Base-by-base conservation (phyloP, 1,284 basidiomycete species). In the Sporisorium scitamineum region DNA sequence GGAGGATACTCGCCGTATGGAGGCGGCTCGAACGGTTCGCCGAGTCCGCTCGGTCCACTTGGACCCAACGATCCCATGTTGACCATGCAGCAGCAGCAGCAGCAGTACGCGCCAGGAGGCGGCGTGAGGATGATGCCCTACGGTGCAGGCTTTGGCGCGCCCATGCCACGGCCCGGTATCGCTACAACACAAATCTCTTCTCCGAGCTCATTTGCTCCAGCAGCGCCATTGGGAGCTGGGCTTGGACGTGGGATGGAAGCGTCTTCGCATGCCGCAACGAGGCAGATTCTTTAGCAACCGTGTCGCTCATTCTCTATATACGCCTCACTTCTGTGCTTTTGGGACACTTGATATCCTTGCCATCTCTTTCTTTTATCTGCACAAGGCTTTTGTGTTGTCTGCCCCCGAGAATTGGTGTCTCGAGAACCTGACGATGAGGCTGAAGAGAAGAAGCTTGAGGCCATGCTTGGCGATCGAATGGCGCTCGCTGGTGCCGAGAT, bases 81-180 rank as follows among this genome's bases (percentile, higher is more conserved):
- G 20, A 60, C 59, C 47, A 56, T 61, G 61, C 56, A 70, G 47
- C 61, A 62, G 29, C 68, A 61, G 50, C 31, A 47, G 14, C 63
- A 62, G 8, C 42, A 55, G 20, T 20, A 20, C 13, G 24, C 20
- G 29, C 34, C 29, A 2, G 54, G 47, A 42, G 62, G 50, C 2
- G 59, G 66, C 6, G 57, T 44, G 5, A 54, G 69, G 31, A 66
- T 62, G 66, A 62, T 59, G 62, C 59, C 54, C 0, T 66, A 66
- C 34, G 69, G 69, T 4, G 69, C 52, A 16, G 69, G 69, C 0
- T 71, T 71, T 41, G 69, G 69, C 10, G 56, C 50, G 13, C 63
- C 69, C 1, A 57, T 70, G 67, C 61, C 67, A 18, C 58, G 67
- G 27, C 67, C 61, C 16, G 67, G 61, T 11, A 52, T 70, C 32